Conservation (phyloP, 805 yeast genomes). For the Hanseniaspora guilliermondii region DNA sequence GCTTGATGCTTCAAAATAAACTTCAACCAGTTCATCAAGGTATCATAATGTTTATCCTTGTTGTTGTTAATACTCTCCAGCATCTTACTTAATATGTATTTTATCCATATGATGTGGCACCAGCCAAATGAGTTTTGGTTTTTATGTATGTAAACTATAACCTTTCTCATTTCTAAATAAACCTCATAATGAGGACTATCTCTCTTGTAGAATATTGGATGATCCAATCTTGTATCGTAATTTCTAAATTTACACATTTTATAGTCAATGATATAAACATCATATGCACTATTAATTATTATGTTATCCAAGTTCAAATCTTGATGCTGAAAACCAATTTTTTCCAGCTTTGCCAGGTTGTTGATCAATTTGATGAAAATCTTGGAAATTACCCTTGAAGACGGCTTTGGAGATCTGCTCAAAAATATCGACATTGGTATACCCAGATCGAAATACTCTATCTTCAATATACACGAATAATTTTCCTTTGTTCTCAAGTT, state of each 20-base stretch:
- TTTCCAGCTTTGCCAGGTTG: slow-evolving; percentile 42
- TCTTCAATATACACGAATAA: slow-evolving; percentile 21
- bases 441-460: slow-evolving; percentile 26
- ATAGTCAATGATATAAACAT: slow-evolving; percentile 46
- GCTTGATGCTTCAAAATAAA: slow-evolving; percentile 14
- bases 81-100: slow-evolving; percentile 14
- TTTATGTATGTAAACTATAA: slow-evolving; percentile 11
- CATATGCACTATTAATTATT: slow-evolving; percentile 31
- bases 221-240: slow-evolving; percentile 47
- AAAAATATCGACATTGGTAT: slow-evolving; percentile 15
- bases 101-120: slow-evolving; percentile 14
- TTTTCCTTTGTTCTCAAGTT: background rate
- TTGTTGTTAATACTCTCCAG: slow-evolving; percentile 12
- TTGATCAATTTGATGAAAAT: slow-evolving; percentile 45
- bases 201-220: slow-evolving; percentile 42
- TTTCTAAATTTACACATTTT: slow-evolving; percentile 39
- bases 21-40: slow-evolving; percentile 13
- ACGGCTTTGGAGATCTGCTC: slow-evolving; percentile 25
- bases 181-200: slow-evolving; percentile 14
- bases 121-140: slow-evolving; percentile 8
- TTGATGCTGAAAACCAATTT: slow-evolving; percentile 52
- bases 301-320: slow-evolving; percentile 59
- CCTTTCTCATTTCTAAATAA: slow-evolving; percentile 13
- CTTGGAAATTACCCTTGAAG: slow-evolving; percentile 17
- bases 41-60: slow-evolving; percentile 13